A percentile compares a stretch with the other conserved stretches of the same genome.
phyloP scores from a whole-genome alignment of 164 flowering plant genomes.

The Warburgia ugandensis region DNA sequence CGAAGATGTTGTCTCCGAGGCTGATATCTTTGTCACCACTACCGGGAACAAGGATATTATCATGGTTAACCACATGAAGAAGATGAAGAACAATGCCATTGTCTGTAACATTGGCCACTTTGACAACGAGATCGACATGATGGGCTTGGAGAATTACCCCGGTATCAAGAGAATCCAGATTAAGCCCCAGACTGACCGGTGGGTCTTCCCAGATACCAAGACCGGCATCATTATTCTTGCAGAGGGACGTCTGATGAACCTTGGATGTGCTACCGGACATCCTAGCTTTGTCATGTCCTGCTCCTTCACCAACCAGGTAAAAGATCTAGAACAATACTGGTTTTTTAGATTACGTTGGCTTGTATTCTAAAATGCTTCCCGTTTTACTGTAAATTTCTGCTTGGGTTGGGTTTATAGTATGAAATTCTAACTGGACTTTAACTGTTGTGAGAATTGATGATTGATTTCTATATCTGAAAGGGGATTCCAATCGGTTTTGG shows the following conservation, averaged over 20 bases:
- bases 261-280: slow-evolving; percentile 26
- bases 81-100: slow-evolving; percentile 39
- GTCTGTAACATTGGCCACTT: slow-evolving; percentile 39
- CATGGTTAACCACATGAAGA: slow-evolving; percentile 26
- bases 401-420: too few species aligned
- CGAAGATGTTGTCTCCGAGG: slow-evolving; percentile 20
- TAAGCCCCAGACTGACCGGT: slow-evolving; percentile 24
- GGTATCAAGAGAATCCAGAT: slow-evolving; percentile 21
- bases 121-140: slow-evolving; percentile 24
- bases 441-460: too few species aligned
- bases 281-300: slow-evolving; percentile 27
- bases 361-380: too few species aligned
- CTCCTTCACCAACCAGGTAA: slow-evolving; percentile 26
- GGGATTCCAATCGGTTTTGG: too few species aligned
- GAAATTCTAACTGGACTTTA: too few species aligned
- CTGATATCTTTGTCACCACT: slow-evolving; percentile 24
- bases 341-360: too few species aligned
- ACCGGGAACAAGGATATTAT: slow-evolving; percentile 33
- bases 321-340: too few species aligned
- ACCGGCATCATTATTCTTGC: slow-evolving; percentile 18
- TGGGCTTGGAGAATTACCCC: slow-evolving; percentile 15
- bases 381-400: too few species aligned
- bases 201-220: slow-evolving; percentile 22
- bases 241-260: slow-evolving; percentile 24
- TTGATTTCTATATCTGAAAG: too few species aligned